Evolutionary conservation across 768 basidiomycete species (phyloP), one percentile per base, ranked within the genome.

Genomic region (Exidia glandulosa): DNA sequence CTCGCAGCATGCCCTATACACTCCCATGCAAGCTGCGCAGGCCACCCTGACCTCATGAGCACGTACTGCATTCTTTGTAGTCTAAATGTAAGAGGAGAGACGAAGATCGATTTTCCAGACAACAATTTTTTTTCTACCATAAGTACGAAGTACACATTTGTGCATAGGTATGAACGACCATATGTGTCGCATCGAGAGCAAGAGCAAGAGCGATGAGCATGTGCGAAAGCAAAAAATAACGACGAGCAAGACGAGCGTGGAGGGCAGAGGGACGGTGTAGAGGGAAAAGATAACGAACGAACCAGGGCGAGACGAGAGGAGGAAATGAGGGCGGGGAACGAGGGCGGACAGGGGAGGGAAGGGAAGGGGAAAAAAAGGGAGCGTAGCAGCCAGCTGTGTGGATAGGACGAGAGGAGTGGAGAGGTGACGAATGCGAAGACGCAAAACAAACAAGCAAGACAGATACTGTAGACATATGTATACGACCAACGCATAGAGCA

Each of bases 1-100:
- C 1, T 85, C 87, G 60, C 85, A 90, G 63, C 90, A 94, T 69
- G 87, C 82, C 0, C 72, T 92, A 6, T 87, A 77, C 60, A 68
- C 71, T 37, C 66, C 72, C 1, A 76, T 86, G 75, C 69, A 68
- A 3, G 68, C 70, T 37, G 75, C 73, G 2, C 75, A 78, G 59
- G 56, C 29, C 12, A 66, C 64, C 60, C 32, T 66, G 4, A 9
- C 50, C 9, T 54, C 25, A 1, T 54, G 10, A 54, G 9, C 16
- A n/a, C n/a, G n/a, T n/a, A 19, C 19, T 37, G 36, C 36, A 37
- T 37, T 10, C 10, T 19, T 36, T 36, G 10, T 10, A 37, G 36
- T 37, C 36, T 36, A 19, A 36, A 10, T 37, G n/a, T n/a, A n/a
- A n/a, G n/a, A n/a, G n/a, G n/a, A n/a, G n/a, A n/a, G n/a, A n/a